Conservation (phyloP, 495 filamentous ascomycete species). For the Penicillium atrosanguineum region DNA sequence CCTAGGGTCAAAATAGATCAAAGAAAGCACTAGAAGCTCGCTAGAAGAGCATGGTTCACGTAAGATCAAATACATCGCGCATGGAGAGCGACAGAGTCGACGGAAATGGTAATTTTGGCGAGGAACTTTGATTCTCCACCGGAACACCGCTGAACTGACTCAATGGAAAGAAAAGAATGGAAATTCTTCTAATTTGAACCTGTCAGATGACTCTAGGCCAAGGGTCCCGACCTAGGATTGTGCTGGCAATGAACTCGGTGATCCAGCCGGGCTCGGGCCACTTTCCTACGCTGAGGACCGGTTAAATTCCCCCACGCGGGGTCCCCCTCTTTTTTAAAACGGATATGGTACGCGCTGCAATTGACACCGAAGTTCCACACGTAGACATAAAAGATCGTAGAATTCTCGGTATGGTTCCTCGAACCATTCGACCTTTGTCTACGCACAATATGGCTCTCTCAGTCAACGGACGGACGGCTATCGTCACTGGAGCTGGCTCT, state of each 20-base stretch:
- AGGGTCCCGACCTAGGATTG: neutral
- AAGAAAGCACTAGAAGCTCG: neutral
- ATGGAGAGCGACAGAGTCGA: neutral
- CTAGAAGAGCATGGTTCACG: neutral
- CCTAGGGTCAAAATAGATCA: neutral
- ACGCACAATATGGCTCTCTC: slow-evolving; percentile 38
- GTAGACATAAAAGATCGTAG: slow-evolving; percentile 13
- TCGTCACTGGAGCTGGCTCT: slow-evolving; percentile 69
- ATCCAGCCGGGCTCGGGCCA: slow-evolving; percentile 15
- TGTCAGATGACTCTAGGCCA: slow-evolving; percentile 1
- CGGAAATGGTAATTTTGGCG: slow-evolving; percentile 7
- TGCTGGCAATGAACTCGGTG: slow-evolving; percentile 3
- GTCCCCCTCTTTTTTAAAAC: slow-evolving; percentile 12
- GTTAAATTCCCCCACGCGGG: slow-evolving; percentile 13
- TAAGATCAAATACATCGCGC: too few relatives aligned
- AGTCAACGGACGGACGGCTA: slow-evolving; percentile 61
- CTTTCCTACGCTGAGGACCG: slow-evolving; percentile 5
- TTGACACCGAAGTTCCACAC: slow-evolving; percentile 19
- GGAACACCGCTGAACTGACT: slow-evolving; percentile 2
- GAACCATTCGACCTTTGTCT: neutral
- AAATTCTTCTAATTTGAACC: neutral
- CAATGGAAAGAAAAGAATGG: neutral
- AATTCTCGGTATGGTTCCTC: neutral
- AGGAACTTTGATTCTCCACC: neutral
- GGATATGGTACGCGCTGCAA: slow-evolving; percentile 19